Evolutionary conservation across 441 rosid genomes (phyloP), one percentile per base, ranked within the genome.

Genomic region (Arabidopsis hybrid): DNA sequence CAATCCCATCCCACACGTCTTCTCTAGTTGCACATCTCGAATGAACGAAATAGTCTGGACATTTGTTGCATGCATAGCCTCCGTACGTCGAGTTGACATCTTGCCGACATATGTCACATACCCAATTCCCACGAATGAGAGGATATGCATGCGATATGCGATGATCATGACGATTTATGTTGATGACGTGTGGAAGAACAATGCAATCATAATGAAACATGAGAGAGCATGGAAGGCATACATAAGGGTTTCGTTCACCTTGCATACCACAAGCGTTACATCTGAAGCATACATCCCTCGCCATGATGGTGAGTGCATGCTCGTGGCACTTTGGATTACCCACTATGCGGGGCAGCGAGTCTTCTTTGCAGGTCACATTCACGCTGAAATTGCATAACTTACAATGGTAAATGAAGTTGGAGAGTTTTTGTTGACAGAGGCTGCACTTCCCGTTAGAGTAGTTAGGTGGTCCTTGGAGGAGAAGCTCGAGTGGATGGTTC

Each of bases 221-320:
- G 38, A 71, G 45, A 59, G 62, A 21, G 45, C 80, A 71, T 10
- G 14, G 4, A 34, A 66, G 36, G 65, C 85, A 26, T 49, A 87
- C 86, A 82, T 59, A 16, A 52, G 55, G 45, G 61, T 52, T 81
- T 67, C 69, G 61, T 26, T 81, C 83, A 67, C 79, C 71, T 60
- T 78, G 82, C 69, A 76, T 85, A 49, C 83, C 57, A 68, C 87
- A 88, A 31, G 80, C 76, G 43, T 71, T 68, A 32, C 80, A 76
- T 8, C 11, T 34, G 51, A 63, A 69, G 3, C 35, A 0, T 16
- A 63, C 11, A 2, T 16, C 13, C 14, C 64, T 69, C 1, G 12
- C 26, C 17, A 76, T 45, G 11, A 52, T 47, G 36, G 56, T 65
- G 13, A 79, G 50, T 12, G 55, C n/a, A 32, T 79, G 76, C 7